These are phyloP conservation scores for Liquidambar formosana DNA, from an alignment of 164 flowering plant genomes.

Conservation along the genomic window DNA sequence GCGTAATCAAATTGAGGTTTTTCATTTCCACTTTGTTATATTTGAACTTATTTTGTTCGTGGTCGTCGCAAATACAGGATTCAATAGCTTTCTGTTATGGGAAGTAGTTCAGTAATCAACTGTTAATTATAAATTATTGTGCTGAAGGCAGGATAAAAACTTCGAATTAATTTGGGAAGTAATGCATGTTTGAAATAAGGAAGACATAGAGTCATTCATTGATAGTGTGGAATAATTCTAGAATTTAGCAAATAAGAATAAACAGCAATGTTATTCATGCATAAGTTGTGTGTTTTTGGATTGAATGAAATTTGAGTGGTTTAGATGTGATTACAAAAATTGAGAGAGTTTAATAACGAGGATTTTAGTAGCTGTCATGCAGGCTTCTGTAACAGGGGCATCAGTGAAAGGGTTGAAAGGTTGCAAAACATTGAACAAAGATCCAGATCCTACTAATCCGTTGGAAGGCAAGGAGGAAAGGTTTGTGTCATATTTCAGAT, in stretches of 20 bases:
- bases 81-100: neutral
- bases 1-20: neutral
- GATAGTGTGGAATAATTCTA: neutral
- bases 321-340: neutral
- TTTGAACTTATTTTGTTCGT: neutral
- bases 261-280: too few relatives aligned
- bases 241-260: neutral
- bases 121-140: neutral
- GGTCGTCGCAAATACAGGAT: neutral
- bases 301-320: neutral
- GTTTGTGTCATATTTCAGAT: conserved; percentile 32
- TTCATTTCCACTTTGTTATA: neutral
- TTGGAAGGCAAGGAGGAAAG: conserved; percentile 80
- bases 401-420: conserved; percentile 86
- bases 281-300: too few relatives aligned
- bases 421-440: conserved; percentile 89
- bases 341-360: neutral
- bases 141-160: too few relatives aligned
- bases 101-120: neutral
- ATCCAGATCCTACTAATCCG: conserved; percentile 87
- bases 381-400: conserved; percentile 78
- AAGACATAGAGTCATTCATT: neutral
- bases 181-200: neutral
- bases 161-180: too few relatives aligned
- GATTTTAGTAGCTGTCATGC: conserved; percentile 16